Percentiles rank a stretch among this genome's conserved stretches.
These are phyloP conservation scores for Pyrenopolyporus hunteri DNA, from an alignment of 495 filamentous ascomycete genomes.

Conservation along the genomic window DNA sequence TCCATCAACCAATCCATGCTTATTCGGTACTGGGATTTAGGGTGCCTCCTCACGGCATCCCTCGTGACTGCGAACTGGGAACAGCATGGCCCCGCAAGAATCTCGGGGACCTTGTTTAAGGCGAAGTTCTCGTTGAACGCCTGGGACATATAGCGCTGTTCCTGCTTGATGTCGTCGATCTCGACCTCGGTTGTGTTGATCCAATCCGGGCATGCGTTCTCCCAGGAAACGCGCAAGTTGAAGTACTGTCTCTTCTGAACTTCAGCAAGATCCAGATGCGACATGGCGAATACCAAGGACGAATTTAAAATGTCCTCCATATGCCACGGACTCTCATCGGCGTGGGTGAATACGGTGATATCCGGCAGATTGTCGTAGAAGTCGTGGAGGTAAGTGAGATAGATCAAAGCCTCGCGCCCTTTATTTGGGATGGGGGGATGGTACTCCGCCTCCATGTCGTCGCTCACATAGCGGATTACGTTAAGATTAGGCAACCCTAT, in stretches of 20 bases:
- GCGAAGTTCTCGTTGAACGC: constrained; percentile 42
- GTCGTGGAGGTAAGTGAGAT: constrained; percentile 74
- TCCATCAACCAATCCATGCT: constrained; percentile 73
- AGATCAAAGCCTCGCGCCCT: constrained; percentile 78
- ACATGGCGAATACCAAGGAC: constrained; percentile 50
- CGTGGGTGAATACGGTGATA: constrained; percentile 72
- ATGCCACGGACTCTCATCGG: constrained; percentile 71
- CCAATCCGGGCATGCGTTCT: constrained; percentile 60
- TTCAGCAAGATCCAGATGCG: constrained; percentile 48
- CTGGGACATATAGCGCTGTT: constrained; percentile 61
- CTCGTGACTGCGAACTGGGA: constrained; percentile 71
- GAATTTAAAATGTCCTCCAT: constrained; percentile 57
- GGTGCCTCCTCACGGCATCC: constrained; percentile 62
- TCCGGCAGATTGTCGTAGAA: constrained; percentile 73
- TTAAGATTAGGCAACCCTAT: constrained; percentile 60
- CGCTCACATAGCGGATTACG: constrained; percentile 68
- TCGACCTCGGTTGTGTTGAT: constrained; percentile 61
- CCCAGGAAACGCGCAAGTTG: constrained; percentile 59
- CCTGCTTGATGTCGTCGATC: constrained; percentile 62
- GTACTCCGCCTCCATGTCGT: constrained; percentile 63
- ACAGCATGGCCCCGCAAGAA: constrained; percentile 65
- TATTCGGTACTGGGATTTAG: constrained; percentile 63
- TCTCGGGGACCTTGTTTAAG: constrained; percentile 53
- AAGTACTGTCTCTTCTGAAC: constrained; percentile 56
- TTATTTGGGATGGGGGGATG: constrained; percentile 72